Evolutionary conservation across 208 protist species (phyloP), one percentile per base, ranked within the genome.

Genomic region (Wallacemonas rigidus): DNA sequence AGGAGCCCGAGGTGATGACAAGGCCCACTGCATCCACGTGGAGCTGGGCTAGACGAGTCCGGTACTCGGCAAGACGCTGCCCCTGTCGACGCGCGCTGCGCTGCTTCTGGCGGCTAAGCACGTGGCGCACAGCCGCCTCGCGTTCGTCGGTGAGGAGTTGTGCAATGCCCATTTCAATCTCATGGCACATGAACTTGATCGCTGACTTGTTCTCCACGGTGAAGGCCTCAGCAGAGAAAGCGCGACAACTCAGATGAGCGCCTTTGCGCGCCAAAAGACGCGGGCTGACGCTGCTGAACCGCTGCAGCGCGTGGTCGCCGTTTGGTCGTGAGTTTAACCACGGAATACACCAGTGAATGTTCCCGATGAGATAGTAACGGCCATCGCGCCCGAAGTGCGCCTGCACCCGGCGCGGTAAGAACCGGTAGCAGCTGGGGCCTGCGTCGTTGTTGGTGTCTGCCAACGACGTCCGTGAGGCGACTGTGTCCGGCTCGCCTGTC

Each of bases 361-460:
- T 87, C 45, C 74, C 65, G 35, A 87, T 15, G 48, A 87, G 78
- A 67, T 87, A 87, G 70, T 83, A 83, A 39, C 82, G 82, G 3
- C 77, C 77, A 40, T 87, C 77, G 45, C 80, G 74, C 9, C 72
- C 82, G 51, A 81, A 78, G 77, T 87, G 82, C 2, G 63, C 72
- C 57, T 73, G 75, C 48, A 87, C 78, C 36, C 56, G 58, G 36
- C 61, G 75, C 1, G 82, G 82, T 9, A 87, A 55, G 43, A 80
- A 87, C 58, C 73, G 53, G 36, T 73, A 70, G 44, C 71, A 71
- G 14, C 67, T 67, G 54, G 56, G 41, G 12, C 14, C 67, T 39
- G 77, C 71, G 47, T 61, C 70, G 63, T 60, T 62, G 60, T 15
- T 43, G 36, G 36, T 69, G 47, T 63, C 61, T 4, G 67, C 53